These are phyloP conservation scores for Ascocoryne sarcoides DNA, from an alignment of 2,329 filamentous ascomycete genomes.

Conservation along the genomic window DNA sequence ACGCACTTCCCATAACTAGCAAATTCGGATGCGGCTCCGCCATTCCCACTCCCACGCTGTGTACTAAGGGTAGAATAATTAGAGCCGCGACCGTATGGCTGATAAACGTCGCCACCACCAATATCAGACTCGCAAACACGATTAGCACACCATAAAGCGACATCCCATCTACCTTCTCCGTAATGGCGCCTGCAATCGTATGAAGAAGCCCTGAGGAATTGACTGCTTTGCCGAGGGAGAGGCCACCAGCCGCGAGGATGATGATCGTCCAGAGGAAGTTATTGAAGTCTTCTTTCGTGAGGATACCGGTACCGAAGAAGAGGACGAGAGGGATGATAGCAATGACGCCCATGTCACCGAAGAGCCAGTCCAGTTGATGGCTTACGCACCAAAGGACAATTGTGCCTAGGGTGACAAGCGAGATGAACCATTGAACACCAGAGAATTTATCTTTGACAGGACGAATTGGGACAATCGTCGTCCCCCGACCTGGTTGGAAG, in stretches of 20 bases:
- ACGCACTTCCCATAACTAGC: slow-evolving; percentile 84
- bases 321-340: slow-evolving; percentile 92
- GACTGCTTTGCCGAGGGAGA: slow-evolving; percentile 89
- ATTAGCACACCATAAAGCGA: slow-evolving; percentile 79
- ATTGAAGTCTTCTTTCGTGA: slow-evolving; percentile 99
- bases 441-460: slow-evolving; percentile 83
- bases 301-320: slow-evolving; percentile 92
- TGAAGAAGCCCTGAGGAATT: slow-evolving; percentile 87
- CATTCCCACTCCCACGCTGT: slow-evolving; percentile 78
- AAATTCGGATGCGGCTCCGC: slow-evolving; percentile 86
- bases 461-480: slow-evolving; percentile 84
- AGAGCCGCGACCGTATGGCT: slow-evolving; percentile 93
- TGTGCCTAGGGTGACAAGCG: slow-evolving; percentile 69
- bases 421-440: slow-evolving; percentile 88
- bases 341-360: slow-evolving; percentile 97
- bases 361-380: slow-evolving; percentile 77
- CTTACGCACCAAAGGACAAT: slow-evolving; percentile 89
- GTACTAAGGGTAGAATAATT: slow-evolving; percentile 86
- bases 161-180: slow-evolving; percentile 62
- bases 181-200: slow-evolving; percentile 75
- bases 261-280: slow-evolving; percentile 99
- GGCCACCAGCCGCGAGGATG: slow-evolving; percentile 87
- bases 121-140: slow-evolving; percentile 74
- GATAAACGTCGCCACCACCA: slow-evolving; percentile 95
- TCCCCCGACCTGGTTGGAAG: slow-evolving; percentile 78